Evolutionary conservation across 140 eudicot species (phyloP).

Genomic region (Bidens hawaiensis): DNA sequence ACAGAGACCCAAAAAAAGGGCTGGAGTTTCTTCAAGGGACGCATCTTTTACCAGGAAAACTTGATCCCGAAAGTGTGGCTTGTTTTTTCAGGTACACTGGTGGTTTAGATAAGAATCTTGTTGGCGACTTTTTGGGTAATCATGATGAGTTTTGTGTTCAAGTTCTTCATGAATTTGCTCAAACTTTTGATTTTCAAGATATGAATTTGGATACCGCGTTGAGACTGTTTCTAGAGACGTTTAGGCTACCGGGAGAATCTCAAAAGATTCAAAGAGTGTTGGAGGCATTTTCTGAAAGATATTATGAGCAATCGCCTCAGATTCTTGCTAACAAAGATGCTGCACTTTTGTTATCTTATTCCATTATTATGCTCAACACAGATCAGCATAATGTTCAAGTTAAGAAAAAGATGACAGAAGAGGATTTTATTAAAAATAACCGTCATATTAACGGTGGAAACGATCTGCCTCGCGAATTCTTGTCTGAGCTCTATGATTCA

Average conservation of each 20-base stretch:
- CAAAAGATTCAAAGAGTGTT: constrained; percentile 93
- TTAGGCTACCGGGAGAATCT: constrained; percentile 87
- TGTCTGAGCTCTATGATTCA: constrained; percentile 69
- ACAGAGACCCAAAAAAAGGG: constrained; percentile 89
- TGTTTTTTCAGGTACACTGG: constrained; percentile 92
- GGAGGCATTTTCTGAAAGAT: constrained; percentile 88
- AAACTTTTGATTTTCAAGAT: constrained; percentile 92
- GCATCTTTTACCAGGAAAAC: constrained; percentile 84
- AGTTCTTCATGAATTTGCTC: constrained; percentile 92
- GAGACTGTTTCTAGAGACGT: constrained; percentile 80
- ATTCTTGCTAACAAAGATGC: constrained; percentile 87
- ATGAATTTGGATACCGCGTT: constrained; percentile 90
- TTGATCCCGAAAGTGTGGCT: constrained; percentile 93
- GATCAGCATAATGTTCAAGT: constrained; percentile 95
- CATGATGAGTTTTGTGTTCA: constrained; percentile 96
- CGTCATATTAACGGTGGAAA: constrained; percentile 86
- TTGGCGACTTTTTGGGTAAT: constrained; percentile 91
- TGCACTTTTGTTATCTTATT: constrained; percentile 75
- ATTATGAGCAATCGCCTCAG: constrained; percentile 75
- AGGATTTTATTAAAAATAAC: constrained; percentile 84
- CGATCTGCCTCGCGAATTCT: constrained; percentile 90
- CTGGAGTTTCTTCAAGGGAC: constrained; percentile 91
- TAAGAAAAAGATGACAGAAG: constrained; percentile 93
- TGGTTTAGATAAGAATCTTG: constrained; percentile 91
- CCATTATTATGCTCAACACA: constrained; percentile 86